Percentiles rank a stretch among this genome's conserved stretches.
phyloP scores from a whole-genome alignment of 2,329 filamentous ascomycete genomes.

The Aureobasidium melanogenum region DNA sequence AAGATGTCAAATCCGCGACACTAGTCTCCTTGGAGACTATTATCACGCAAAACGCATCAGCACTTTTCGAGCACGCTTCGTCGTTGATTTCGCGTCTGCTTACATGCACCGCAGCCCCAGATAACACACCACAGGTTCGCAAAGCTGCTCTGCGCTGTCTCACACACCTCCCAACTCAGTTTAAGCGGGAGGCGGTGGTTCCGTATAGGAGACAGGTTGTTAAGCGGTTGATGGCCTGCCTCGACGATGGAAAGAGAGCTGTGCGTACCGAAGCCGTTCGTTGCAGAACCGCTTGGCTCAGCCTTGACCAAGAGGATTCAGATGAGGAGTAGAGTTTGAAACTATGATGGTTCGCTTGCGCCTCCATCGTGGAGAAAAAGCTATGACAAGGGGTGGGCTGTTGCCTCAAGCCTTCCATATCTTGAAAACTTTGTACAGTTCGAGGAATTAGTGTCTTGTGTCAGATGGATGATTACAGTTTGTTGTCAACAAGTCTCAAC shows the following conservation, averaged over 20 bases:
- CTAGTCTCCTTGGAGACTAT: conserved; percentile 51
- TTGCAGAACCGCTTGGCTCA: conserved; percentile 52
- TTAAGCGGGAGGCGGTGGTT: conserved; percentile 44
- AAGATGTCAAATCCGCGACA: conserved; percentile 50
- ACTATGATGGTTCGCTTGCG: not conserved
- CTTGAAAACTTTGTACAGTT: not conserved
- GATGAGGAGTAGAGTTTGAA: conserved; percentile 33
- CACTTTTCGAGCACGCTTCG: conserved; percentile 47
- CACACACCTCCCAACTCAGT: conserved; percentile 36
- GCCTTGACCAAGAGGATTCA: conserved; percentile 47
- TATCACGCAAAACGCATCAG: conserved; percentile 47
- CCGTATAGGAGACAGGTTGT: conserved; percentile 50
- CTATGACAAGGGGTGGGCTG: not conserved
- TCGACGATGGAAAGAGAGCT: conserved; percentile 56
- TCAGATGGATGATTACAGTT: not conserved
- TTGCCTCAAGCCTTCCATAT: not conserved
- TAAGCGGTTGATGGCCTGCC: conserved; percentile 42
- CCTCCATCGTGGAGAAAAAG: not conserved
- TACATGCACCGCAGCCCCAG: conserved; percentile 15
- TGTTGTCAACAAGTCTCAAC: not conserved
- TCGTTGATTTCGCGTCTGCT: conserved; percentile 50
- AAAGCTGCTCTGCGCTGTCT: conserved; percentile 41
- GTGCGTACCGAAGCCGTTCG: conserved; percentile 55
- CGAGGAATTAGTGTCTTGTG: not conserved
- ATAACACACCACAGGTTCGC: conserved; percentile 34